Evolutionary conservation across 768 basidiomycete species (phyloP).

Genomic region (Leccinellum rugosiceps): DNA sequence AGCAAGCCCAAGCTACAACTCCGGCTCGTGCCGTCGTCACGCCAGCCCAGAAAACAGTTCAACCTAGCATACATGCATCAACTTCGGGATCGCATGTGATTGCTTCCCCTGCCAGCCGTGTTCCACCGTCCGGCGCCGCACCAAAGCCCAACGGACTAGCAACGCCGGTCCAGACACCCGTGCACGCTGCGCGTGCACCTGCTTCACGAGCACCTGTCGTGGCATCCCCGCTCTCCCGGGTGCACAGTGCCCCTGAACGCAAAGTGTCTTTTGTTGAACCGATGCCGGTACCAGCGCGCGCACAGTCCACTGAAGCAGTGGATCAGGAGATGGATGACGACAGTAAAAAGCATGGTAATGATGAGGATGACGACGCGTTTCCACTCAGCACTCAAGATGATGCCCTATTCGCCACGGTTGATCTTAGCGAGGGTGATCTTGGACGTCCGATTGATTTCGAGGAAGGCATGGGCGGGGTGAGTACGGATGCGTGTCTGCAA

Average conservation of each 20-base stretch:
- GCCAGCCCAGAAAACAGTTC: neutral
- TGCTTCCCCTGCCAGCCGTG: neutral
- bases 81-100: neutral
- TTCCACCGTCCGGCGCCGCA: neutral
- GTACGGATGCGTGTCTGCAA: constrained; percentile 6
- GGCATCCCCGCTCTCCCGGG: constrained; percentile 14
- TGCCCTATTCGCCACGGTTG: constrained; percentile 56
- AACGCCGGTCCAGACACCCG: constrained; percentile 35
- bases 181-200: constrained; percentile 30
- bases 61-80: neutral
- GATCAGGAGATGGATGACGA: neutral
- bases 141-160: constrained; percentile 23
- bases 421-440: constrained; percentile 45
- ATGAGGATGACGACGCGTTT: constrained; percentile 33
- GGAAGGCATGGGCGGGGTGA: constrained; percentile 29
- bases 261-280: constrained; percentile 9
- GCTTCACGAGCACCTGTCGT: constrained; percentile 3
- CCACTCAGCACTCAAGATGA: constrained; percentile 65
- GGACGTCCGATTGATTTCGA: constrained; percentile 39
- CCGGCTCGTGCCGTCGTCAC: neutral
- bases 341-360: constrained; percentile 23
- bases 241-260: constrained; percentile 9
- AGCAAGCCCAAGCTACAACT: constrained; percentile 5
- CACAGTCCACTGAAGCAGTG: neutral
- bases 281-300: neutral